These are phyloP conservation scores for Aureobasidium vineae DNA, from an alignment of 2,329 filamentous ascomycete species.

Conservation along the genomic window DNA sequence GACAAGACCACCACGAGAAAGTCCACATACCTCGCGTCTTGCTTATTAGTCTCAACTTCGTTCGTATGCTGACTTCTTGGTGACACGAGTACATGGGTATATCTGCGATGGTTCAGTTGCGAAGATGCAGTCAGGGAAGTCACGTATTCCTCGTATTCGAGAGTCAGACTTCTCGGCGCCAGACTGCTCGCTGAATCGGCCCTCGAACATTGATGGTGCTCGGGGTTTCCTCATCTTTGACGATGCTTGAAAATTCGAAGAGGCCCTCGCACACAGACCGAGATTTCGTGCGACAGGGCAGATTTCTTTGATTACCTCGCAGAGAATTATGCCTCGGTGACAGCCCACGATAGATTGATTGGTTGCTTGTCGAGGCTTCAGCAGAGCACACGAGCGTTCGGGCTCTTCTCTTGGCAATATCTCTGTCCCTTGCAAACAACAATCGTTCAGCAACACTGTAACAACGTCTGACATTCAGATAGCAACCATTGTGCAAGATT, in stretches of 20 bases:
- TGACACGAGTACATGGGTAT: background rate
- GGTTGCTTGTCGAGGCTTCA: background rate
- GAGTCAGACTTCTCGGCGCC: background rate
- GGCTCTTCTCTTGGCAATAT: background rate
- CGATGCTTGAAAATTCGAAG: background rate
- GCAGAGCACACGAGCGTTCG: background rate
- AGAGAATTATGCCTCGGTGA: background rate
- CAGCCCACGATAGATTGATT: background rate
- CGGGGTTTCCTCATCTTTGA: background rate
- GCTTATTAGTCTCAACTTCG: background rate
- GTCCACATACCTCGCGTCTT: background rate
- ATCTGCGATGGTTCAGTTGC: background rate
- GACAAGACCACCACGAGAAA: too few relatives aligned
- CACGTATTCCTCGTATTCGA: slow-evolving; percentile 10
- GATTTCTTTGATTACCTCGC: background rate
- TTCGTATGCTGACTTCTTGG: background rate
- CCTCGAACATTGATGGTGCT: background rate
- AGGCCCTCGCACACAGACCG: background rate
- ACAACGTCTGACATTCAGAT: background rate
- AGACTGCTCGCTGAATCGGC: background rate
- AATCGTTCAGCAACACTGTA: background rate
- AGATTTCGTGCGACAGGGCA: background rate
- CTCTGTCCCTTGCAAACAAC: background rate
- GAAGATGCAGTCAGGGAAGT: background rate
- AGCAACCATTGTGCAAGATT: background rate